A percentile compares a stretch with the other conserved stretches of the same genome.
phyloP scores from a whole-genome alignment of 345 rosid species.

The Streptanthus diversifolius region DNA sequence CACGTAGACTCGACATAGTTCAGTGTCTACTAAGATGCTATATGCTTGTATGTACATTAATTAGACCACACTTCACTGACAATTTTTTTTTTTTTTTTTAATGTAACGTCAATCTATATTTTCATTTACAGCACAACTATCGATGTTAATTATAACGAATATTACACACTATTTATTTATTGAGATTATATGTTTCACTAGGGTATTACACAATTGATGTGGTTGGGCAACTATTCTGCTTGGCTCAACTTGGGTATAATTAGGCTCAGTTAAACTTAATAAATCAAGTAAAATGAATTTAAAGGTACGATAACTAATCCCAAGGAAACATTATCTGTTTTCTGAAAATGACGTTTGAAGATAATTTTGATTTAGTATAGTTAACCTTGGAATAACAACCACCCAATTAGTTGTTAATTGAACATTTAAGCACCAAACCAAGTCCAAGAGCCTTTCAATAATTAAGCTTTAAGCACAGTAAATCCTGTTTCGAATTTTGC shows the following conservation, averaged over 20 bases:
- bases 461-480: slow-evolving; percentile 20
- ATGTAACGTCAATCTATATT: slow-evolving; percentile 19
- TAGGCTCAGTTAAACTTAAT: background rate
- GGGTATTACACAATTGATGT: slow-evolving; percentile 5
- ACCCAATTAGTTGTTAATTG: slow-evolving; percentile 23
- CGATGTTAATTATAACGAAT: slow-evolving; percentile 15
- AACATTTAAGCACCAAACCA: slow-evolving; percentile 17
- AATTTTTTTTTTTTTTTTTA: slow-evolving; percentile 21
- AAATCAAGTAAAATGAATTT: background rate
- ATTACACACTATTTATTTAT: slow-evolving; percentile 7
- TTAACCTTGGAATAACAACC: slow-evolving; percentile 12
- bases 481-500: background rate
- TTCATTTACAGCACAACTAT: slow-evolving; percentile 12
- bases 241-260: slow-evolving; percentile 1
- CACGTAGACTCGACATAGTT: slow-evolving; percentile 36
- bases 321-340: slow-evolving; percentile 23
- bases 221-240: slow-evolving; percentile 10
- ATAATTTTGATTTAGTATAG: background rate
- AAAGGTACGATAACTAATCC: slow-evolving; percentile 9
- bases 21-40: slow-evolving; percentile 36
- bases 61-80: slow-evolving; percentile 31
- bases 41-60: slow-evolving; percentile 19
- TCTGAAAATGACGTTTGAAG: slow-evolving; percentile 15
- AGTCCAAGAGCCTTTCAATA: slow-evolving; percentile 1
- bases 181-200: background rate